These are phyloP conservation scores for Pachysandra terminalis DNA, from an alignment of 164 flowering plant genomes.

Conservation along the genomic window DNA sequence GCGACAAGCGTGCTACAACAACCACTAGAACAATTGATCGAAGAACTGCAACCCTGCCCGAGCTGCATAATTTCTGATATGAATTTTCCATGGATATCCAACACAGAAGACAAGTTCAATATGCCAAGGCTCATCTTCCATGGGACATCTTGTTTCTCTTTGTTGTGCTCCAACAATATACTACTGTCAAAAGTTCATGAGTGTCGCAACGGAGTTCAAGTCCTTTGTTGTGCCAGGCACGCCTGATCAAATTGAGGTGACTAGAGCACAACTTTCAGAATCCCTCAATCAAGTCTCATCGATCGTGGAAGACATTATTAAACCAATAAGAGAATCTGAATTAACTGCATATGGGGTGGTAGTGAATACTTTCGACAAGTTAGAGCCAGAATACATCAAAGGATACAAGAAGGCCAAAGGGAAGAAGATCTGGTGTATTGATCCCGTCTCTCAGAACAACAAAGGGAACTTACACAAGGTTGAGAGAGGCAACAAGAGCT, in stretches of 20 bases:
- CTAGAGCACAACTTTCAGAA: conserved; percentile 29
- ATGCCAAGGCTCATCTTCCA: conserved; percentile 50
- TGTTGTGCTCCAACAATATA: conserved; percentile 17
- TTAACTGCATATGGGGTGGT: conserved; percentile 29
- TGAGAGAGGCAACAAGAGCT: conserved; percentile 32
- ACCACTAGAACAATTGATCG: conserved; percentile 30
- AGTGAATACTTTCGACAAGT: conserved; percentile 37
- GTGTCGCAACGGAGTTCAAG: conserved; percentile 20
- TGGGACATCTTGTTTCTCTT: conserved; percentile 31
- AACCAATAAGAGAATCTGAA: conserved; percentile 26
- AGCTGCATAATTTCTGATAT: conserved; percentile 48
- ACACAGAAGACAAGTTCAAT: conserved; percentile 23
- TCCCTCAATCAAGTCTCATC: neutral
- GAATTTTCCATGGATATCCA: conserved; percentile 34
- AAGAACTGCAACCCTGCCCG: conserved; percentile 26
- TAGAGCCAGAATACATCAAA: conserved; percentile 33
- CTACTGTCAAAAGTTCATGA: conserved; percentile 17
- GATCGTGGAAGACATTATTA: neutral
- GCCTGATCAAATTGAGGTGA: conserved; percentile 31
- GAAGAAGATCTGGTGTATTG: conserved; percentile 42
- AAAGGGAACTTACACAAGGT: conserved; percentile 24
- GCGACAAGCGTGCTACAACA: conserved; percentile 31
- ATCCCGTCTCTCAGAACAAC: conserved; percentile 46
- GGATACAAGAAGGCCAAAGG: conserved; percentile 20
- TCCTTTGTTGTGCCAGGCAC: conserved; percentile 32